These are phyloP conservation scores for Onygena corvina DNA, from an alignment of 2,329 filamentous ascomycete species.

Conservation along the genomic window DNA sequence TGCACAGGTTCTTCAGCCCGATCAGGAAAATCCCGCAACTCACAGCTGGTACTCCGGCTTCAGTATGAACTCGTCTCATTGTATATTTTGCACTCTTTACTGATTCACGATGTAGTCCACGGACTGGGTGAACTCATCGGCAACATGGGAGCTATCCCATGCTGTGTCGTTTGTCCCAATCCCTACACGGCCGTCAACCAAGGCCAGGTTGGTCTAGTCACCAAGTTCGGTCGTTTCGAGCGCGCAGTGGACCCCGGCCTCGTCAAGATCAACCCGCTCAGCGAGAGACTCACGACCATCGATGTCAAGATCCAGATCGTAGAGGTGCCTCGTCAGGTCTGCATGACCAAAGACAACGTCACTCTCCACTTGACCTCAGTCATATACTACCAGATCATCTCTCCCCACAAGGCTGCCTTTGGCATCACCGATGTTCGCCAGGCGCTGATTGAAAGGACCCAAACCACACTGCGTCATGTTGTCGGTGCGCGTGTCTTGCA, in stretches of 20 bases:
- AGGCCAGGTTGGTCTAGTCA: slow-evolving; percentile 89
- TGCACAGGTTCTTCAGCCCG: slow-evolving; percentile 49
- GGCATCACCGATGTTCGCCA: slow-evolving; percentile 90
- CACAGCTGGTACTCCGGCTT: slow-evolving; percentile 85
- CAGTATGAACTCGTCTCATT: slow-evolving; percentile 46
- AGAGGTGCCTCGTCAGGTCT: slow-evolving; percentile 86
- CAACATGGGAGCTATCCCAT: slow-evolving; percentile 72
- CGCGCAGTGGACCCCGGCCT: slow-evolving; percentile 92
- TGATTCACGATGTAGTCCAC: slow-evolving; percentile 45
- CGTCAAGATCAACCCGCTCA: slow-evolving; percentile 93
- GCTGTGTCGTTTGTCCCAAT: slow-evolving; percentile 86
- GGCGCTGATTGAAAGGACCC: slow-evolving; percentile 93
- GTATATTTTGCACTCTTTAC: neutral
- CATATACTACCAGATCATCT: slow-evolving; percentile 97
- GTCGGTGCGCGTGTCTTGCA: slow-evolving; percentile 91
- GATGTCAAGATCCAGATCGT: slow-evolving; percentile 99
- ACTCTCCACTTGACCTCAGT: slow-evolving; percentile 87
- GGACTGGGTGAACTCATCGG: slow-evolving; percentile 62
- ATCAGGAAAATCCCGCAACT: slow-evolving; percentile 53
- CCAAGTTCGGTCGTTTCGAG: slow-evolving; percentile 88
- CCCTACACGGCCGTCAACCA: slow-evolving; percentile 87
- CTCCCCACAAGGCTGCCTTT: slow-evolving; percentile 92
- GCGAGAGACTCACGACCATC: slow-evolving; percentile 76
- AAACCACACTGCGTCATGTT: slow-evolving; percentile 93
- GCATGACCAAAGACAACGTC: slow-evolving; percentile 99